A percentile compares a stretch with the other conserved stretches of the same genome.
These are phyloP conservation scores for Skeletonema grethae DNA, from an alignment of 108 stramenopile genomes.

Conservation along the genomic window DNA sequence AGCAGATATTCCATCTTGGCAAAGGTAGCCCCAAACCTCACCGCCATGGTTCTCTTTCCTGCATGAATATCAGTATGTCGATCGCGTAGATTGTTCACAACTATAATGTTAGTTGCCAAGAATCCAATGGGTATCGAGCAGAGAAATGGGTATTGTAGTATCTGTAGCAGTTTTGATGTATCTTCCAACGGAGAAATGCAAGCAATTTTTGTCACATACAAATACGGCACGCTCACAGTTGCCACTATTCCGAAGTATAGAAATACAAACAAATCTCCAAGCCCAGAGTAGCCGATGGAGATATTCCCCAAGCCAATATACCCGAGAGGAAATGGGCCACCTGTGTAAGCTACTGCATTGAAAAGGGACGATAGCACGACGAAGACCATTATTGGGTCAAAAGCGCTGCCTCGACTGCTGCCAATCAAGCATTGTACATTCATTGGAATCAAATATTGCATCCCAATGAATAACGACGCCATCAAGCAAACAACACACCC, in stretches of 20 bases:
- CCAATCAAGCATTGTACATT: not conserved
- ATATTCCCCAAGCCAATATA: conserved; percentile 77
- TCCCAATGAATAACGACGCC: conserved; percentile 53
- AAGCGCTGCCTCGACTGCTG: not conserved
- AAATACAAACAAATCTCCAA: conserved; percentile 89
- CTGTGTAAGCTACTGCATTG: conserved; percentile 88
- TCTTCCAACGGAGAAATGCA: conserved; percentile 8
- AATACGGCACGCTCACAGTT: conserved; percentile 68
- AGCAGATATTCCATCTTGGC: conserved; percentile 63
- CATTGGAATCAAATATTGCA: conserved; percentile 44
- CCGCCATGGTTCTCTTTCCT: conserved; percentile 78
- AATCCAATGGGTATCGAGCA: conserved; percentile 66
- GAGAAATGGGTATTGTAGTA: conserved; percentile 26
- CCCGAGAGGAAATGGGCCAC: conserved; percentile 89
- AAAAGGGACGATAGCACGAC: conserved; percentile 67
- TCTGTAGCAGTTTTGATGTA: not conserved
- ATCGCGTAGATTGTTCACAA: conserved; percentile 92
- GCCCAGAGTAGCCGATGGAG: conserved; percentile 85
- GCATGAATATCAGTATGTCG: conserved; percentile 78
- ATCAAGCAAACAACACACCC: conserved; percentile 60
- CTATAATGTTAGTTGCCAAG: conserved; percentile 83
- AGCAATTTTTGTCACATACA: conserved; percentile 40
- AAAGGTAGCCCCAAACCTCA: conserved; percentile 80
- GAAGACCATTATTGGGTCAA: conserved; percentile 42
- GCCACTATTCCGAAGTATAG: conserved; percentile 90